A percentile compares a stretch with the other conserved stretches of the same genome.
Evolutionary conservation across 192 early-diverging fungal genomes (phyloP).

Genomic region (Kickxella alabastrina): DNA sequence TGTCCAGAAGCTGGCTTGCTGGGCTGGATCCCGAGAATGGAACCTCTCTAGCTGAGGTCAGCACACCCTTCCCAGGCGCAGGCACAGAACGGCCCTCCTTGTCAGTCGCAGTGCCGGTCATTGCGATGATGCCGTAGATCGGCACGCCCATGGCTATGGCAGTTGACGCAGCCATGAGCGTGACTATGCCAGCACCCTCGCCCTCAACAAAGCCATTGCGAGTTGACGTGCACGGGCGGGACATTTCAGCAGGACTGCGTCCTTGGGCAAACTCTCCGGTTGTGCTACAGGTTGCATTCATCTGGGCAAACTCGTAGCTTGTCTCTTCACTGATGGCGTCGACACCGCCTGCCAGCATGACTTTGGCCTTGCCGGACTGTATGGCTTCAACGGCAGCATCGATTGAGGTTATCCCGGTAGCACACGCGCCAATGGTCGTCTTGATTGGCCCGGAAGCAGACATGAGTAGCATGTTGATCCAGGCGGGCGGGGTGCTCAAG

Average conservation of each 20-base stretch:
- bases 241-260: constrained; percentile 87
- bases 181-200: constrained; percentile 84
- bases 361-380: constrained; percentile 82
- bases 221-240: constrained; percentile 84
- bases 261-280: constrained; percentile 74
- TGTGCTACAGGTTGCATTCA: constrained; percentile 89
- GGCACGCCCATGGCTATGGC: constrained; percentile 90
- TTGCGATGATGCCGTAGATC: constrained; percentile 83
- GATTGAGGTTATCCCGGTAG: constrained; percentile 85
- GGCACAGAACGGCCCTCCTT: constrained; percentile 96
- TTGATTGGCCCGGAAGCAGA: constrained; percentile 90
- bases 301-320: constrained; percentile 93
- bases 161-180: constrained; percentile 80
- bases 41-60: constrained; percentile 83
- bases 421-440: constrained; percentile 79
- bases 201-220: constrained; percentile 93
- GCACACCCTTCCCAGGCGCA: constrained; percentile 90
- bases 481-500: constrained; percentile 92
- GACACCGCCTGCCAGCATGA: constrained; percentile 85
- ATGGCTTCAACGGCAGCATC: constrained; percentile 91
- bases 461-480: constrained; percentile 93
- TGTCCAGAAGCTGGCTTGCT: constrained; percentile 66
- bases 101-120: constrained; percentile 87
- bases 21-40: constrained; percentile 38
- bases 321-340: constrained; percentile 89